Base-by-base conservation (phyloP, 1,139 yeast species). In the Yamadazyma mexicana region DNA sequence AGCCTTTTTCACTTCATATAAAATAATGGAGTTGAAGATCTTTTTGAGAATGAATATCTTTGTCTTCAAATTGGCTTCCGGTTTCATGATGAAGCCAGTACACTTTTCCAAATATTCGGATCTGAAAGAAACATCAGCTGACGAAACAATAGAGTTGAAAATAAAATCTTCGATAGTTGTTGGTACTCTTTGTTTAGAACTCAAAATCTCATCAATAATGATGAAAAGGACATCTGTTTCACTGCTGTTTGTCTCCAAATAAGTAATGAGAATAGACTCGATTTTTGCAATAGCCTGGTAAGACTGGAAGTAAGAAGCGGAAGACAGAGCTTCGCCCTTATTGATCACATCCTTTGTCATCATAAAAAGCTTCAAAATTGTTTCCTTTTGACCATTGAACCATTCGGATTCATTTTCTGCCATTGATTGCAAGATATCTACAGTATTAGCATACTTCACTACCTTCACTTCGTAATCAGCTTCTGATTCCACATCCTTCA, bases 271-370 rank as follows among this genome's bases (percentile, higher is more conserved):
- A 2, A 85, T 56, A 0, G 46, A 41, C 55, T 86, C 94, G 30
- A 87, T 69, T 37, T 75, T 81, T 17, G 73, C 75, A 29, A 85
- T 66, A 0, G 94, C 80, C 53, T 85, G 92, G 38, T 78, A 85
- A n/a, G 86, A 73, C 55, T 84, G 88, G 56, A 88, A 76, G 45
- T 81, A 87, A 17, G 81, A 65, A 1, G 84, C 71, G 0, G 91
- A 81, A 1, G 79, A 73, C 38, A 79, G 62, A 1, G 79, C 61
- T 35, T 35, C 38, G 9, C 17, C 29, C 2, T 78, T 66, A 2
- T 63, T 56, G 2, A 66, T 58, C 12, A 83, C 72, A 32, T 69
- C 68, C 37, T 71, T 77, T 0, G 73, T 66, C 30, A 77, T 53
- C 1, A 66, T 61, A 1, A 78, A 69, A 38, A 83, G 60, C 5